These are phyloP conservation scores for Rhodotorula sp. DNA, from an alignment of 1,284 basidiomycete species.

Conservation along the genomic window DNA sequence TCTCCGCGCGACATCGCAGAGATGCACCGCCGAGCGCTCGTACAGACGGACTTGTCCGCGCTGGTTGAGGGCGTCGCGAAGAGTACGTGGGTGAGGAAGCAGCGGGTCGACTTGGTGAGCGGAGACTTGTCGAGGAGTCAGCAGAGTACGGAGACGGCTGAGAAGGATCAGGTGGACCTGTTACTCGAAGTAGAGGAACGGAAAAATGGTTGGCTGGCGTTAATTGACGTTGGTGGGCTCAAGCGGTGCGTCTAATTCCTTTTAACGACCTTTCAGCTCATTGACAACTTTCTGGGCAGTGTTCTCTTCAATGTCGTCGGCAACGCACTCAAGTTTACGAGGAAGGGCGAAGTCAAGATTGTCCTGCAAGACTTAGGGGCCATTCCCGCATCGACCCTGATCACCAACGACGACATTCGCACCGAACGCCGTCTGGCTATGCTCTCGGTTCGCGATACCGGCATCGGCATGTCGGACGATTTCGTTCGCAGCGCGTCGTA, in stretches of 20 bases:
- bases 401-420: not conserved
- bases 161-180: constrained; percentile 16
- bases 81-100: constrained; percentile 31
- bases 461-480: constrained; percentile 11
- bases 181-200: constrained; percentile 30
- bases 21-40: not conserved
- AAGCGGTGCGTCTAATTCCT: constrained; percentile 10
- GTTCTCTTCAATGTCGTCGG: constrained; percentile 31
- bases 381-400: not conserved
- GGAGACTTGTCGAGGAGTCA: not conserved
- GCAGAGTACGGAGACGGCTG: not conserved
- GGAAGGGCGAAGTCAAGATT: constrained; percentile 25
- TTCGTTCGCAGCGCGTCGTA: constrained; percentile 13
- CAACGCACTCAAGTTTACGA: constrained; percentile 35
- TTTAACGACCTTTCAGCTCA: no score
- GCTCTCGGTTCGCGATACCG: constrained; percentile 10
- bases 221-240: constrained; percentile 25
- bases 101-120: constrained; percentile 21
- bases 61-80: constrained; percentile 25
- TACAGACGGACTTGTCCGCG: not conserved
- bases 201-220: constrained; percentile 15
- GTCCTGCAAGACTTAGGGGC: constrained; percentile 14
- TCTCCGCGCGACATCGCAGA: constrained; percentile 7
- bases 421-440: constrained; percentile 2
- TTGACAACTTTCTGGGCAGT: not conserved